These are phyloP conservation scores for Puccinia coronata DNA, from an alignment of 1,284 basidiomycete species.

Conservation along the genomic window DNA sequence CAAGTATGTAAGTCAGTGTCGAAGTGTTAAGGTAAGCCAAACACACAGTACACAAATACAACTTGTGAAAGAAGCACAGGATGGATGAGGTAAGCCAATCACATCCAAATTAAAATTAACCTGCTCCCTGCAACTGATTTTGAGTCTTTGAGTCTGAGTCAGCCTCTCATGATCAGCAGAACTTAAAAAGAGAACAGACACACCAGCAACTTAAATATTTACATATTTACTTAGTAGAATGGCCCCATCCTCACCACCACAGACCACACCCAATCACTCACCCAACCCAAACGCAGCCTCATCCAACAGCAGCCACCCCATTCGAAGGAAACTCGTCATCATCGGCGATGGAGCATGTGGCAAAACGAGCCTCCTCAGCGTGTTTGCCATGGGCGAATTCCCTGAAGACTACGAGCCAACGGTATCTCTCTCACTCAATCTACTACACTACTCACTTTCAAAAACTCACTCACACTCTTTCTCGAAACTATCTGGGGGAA, in stretches of 20 bases:
- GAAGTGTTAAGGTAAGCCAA: too few relatives aligned
- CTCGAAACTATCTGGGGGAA: background rate
- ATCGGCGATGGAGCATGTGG: conserved; percentile 79
- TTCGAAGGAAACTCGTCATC: conserved; percentile 79
- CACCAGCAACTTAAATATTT: too few relatives aligned
- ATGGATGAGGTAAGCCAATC: too few relatives aligned
- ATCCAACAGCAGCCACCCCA: conserved; percentile 4
- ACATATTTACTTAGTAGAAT: too few relatives aligned
- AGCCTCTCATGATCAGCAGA: background rate
- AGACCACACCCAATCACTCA: background rate
- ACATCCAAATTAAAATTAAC: too few relatives aligned
- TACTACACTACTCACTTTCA: conserved; percentile 60
- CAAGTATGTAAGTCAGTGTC: too few relatives aligned
- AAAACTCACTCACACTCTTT: conserved; percentile 53
- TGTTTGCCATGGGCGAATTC: conserved; percentile 93
- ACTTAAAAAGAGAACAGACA: too few relatives aligned
- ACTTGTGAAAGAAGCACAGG: too few relatives aligned
- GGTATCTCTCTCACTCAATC: conserved; percentile 51
- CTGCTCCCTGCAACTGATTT: too few relatives aligned
- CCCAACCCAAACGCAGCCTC: conserved; percentile 9
- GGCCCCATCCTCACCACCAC: background rate
- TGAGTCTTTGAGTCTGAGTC: too few relatives aligned
- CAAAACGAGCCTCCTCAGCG: conserved; percentile 73
- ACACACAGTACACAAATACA: too few relatives aligned
- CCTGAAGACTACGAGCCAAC: conserved; percentile 70